These are phyloP conservation scores for Xylaria flabelliformis DNA, from an alignment of 495 filamentous ascomycete species.

Conservation along the genomic window DNA sequence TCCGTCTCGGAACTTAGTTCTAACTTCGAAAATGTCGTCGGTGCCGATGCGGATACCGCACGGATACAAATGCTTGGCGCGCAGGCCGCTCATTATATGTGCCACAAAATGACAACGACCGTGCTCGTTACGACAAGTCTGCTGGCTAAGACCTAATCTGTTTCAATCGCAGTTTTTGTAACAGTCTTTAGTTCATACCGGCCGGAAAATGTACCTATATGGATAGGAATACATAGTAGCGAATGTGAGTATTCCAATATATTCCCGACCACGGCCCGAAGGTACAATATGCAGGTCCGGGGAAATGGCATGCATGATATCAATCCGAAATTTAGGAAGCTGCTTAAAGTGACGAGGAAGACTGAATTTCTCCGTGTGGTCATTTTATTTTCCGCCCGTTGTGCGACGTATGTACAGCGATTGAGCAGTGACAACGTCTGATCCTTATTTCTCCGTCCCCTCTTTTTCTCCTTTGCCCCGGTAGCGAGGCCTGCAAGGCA, in stretches of 20 bases:
- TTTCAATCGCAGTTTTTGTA: background rate
- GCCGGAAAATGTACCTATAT: background rate
- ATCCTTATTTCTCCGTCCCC: background rate
- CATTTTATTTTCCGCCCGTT: background rate
- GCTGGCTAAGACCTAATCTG: background rate
- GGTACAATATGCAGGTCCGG: background rate
- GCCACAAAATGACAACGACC: background rate
- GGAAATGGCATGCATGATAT: background rate
- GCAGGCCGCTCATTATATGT: background rate
- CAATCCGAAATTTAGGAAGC: background rate
- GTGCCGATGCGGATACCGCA: conserved; percentile 13
- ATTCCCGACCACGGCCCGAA: background rate
- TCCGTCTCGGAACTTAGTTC: background rate
- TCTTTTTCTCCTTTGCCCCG: background rate
- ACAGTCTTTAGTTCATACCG: background rate
- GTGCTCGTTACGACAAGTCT: background rate
- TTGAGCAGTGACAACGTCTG: background rate
- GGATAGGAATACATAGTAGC: background rate
- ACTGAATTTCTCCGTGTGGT: background rate
- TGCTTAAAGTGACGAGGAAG: background rate
- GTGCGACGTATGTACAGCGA: background rate
- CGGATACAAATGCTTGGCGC: conserved; percentile 2
- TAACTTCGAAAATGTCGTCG: background rate
- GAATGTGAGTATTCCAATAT: background rate
- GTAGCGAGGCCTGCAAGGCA: background rate